Percentiles rank a stretch among this genome's conserved stretches.
Conservation (phyloP, 2,329 filamentous ascomycete species). For the Talaromyces sp. region DNA sequence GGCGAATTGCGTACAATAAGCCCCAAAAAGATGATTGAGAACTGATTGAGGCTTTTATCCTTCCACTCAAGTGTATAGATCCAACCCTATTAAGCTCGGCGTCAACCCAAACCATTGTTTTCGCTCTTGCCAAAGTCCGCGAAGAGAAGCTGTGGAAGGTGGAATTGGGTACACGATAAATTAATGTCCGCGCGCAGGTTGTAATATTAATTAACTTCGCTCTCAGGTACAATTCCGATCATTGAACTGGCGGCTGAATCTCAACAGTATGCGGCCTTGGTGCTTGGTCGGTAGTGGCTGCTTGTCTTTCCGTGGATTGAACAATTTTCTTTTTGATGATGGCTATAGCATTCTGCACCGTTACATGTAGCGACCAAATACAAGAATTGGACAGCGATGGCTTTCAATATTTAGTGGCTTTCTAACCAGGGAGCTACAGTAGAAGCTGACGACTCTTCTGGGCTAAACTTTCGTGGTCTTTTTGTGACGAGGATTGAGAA, state of each 20-base stretch:
- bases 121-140: background rate
- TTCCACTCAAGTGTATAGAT: background rate
- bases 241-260: conserved; percentile 18
- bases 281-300: conserved; percentile 26
- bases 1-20: background rate
- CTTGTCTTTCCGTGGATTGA: conserved; percentile 24
- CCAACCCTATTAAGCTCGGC: background rate
- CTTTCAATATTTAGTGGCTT: accelerated
- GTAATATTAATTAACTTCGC: conserved; percentile 18
- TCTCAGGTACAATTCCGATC: background rate
- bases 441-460: background rate
- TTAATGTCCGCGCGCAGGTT: conserved; percentile 13
- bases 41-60: background rate
- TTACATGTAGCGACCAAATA: background rate
- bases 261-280: conserved; percentile 26
- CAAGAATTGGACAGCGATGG: background rate
- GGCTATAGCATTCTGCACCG: background rate
- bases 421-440: background rate
- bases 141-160: conserved; percentile 23
- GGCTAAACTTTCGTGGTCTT: background rate
- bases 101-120: background rate
- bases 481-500: background rate
- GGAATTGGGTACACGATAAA: background rate
- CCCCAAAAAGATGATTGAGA: background rate
- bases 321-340: background rate